Evolutionary conservation across 495 filamentous ascomycete genomes (phyloP).

Genomic region (Polyplosphaeria fusca): DNA sequence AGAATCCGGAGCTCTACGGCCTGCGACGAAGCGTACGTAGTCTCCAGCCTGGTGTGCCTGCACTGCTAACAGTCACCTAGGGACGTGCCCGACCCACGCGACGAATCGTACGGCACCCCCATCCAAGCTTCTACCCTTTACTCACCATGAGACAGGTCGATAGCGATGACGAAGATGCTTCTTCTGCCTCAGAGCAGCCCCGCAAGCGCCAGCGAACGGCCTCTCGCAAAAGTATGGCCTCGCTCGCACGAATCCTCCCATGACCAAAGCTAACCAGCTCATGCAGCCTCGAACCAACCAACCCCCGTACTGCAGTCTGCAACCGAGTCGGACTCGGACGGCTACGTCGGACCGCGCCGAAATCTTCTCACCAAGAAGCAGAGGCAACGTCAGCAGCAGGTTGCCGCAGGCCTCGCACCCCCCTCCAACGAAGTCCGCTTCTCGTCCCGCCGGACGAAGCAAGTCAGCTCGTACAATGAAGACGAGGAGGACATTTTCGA

Average conservation of each 20-base stretch:
- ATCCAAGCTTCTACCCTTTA: background rate
- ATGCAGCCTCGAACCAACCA: constrained; percentile 62
- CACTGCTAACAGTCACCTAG: constrained; percentile 32
- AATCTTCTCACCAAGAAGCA: constrained; percentile 66
- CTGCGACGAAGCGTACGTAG: constrained; percentile 79
- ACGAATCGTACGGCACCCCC: constrained; percentile 44
- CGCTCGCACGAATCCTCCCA: background rate
- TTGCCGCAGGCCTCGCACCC: constrained; percentile 54
- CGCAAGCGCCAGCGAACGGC: constrained; percentile 47
- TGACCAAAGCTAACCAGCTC: constrained; percentile 22
- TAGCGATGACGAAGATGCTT: constrained; percentile 66
- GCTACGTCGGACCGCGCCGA: constrained; percentile 70
- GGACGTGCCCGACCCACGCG: constrained; percentile 55
- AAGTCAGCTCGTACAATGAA: constrained; percentile 82
- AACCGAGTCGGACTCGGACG: constrained; percentile 65
- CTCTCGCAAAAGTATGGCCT: constrained; percentile 40
- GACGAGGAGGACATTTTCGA: constrained; percentile 57
- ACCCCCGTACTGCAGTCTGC: constrained; percentile 58
- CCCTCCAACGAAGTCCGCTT: constrained; percentile 77
- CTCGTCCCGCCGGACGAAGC: constrained; percentile 81
- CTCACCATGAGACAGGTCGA: constrained; percentile 54
- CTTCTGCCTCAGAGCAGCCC: constrained; percentile 65
- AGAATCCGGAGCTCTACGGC: constrained; percentile 95
- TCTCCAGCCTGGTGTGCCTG: background rate
- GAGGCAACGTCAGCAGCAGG: constrained; percentile 60